phyloP scores from a whole-genome alignment of 169 alveolate genomes.

The Plasmodium berghei region DNA sequence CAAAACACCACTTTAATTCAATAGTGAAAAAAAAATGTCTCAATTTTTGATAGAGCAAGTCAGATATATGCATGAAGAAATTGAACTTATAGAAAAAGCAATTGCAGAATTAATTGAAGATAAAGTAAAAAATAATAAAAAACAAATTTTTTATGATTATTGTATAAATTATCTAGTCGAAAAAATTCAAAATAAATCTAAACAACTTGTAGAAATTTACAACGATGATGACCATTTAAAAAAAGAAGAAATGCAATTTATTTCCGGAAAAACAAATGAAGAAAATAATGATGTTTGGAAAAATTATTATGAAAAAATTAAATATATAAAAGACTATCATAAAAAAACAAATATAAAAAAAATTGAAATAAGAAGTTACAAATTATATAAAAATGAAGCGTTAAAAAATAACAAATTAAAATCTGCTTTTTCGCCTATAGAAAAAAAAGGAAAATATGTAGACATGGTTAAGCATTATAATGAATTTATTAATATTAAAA shows the following conservation, averaged over 20 bases:
- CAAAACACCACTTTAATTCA: no score
- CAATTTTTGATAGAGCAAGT: conserved; percentile 78
- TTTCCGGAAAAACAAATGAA: conserved; percentile 73
- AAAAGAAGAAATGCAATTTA: conserved; percentile 75
- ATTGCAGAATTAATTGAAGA: conserved; percentile 76
- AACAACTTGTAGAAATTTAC: conserved; percentile 57
- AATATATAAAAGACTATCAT: conserved; percentile 81
- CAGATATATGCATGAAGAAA: conserved; percentile 78
- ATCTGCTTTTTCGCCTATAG: conserved; percentile 85
- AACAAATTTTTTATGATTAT: conserved; percentile 69
- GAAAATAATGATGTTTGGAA: conserved; percentile 83
- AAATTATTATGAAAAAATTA: conserved; percentile 83
- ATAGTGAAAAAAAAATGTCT: conserved; percentile 46
- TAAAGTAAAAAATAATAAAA: conserved; percentile 67
- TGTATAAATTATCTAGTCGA: conserved; percentile 48
- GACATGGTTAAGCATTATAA: conserved; percentile 82
- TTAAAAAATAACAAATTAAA: conserved; percentile 77
- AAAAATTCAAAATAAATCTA: conserved; percentile 75
- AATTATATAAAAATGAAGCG: conserved; percentile 80
- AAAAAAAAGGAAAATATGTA: conserved; percentile 85
- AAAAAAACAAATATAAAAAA: conserved; percentile 77
- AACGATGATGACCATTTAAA: conserved; percentile 52
- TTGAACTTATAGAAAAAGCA: conserved; percentile 78
- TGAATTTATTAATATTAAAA: conserved; percentile 84
- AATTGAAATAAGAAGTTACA: conserved; percentile 66